phyloP scores from a whole-genome alignment of 306 rosid genomes.

The Dryas drummondii region DNA sequence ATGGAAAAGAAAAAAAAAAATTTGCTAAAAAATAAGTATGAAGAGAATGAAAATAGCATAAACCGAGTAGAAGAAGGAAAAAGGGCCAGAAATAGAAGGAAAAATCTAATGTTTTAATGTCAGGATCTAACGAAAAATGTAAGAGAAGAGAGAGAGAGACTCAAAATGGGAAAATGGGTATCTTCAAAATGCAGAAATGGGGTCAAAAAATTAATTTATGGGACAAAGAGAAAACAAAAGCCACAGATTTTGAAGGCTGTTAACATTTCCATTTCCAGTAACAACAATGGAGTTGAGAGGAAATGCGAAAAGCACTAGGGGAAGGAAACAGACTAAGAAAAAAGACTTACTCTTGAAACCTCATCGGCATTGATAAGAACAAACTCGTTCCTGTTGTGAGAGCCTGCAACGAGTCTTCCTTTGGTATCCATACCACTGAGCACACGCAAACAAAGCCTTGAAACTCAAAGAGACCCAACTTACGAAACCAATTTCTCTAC shows the following conservation, averaged over 20 bases:
- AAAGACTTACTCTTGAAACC: conserved; percentile 55
- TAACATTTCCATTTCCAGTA: conserved; percentile 24
- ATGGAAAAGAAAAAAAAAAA: not conserved
- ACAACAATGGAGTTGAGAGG: conserved; percentile 13
- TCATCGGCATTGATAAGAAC: conserved; percentile 83
- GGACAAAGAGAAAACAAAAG: conserved; percentile 7
- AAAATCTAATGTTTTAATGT: not conserved
- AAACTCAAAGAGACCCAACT: conserved; percentile 27
- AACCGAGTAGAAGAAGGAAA: conserved; percentile 1
- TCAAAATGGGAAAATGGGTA: conserved; percentile 14
- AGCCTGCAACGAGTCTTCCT: conserved; percentile 69
- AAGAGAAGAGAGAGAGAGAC: conserved; percentile 1
- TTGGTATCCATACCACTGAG: conserved; percentile 54
- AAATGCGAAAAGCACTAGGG: not conserved
- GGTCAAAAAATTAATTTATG: not conserved
- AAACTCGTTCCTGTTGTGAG: conserved; percentile 80
- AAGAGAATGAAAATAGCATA: not conserved
- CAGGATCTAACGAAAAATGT: not conserved
- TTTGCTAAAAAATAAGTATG: not conserved
- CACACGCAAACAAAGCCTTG: conserved; percentile 32
- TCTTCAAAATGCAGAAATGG: conserved; percentile 21
- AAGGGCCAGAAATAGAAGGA: conserved; percentile 8
- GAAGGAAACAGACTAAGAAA: not conserved
- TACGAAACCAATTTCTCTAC: conserved; percentile 20
- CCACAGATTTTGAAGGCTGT: conserved; percentile 15